A percentile compares a stretch with the other conserved stretches of the same genome.
phyloP scores from a whole-genome alignment of 106 monocot species.

The Dioscorea dumetorum region DNA sequence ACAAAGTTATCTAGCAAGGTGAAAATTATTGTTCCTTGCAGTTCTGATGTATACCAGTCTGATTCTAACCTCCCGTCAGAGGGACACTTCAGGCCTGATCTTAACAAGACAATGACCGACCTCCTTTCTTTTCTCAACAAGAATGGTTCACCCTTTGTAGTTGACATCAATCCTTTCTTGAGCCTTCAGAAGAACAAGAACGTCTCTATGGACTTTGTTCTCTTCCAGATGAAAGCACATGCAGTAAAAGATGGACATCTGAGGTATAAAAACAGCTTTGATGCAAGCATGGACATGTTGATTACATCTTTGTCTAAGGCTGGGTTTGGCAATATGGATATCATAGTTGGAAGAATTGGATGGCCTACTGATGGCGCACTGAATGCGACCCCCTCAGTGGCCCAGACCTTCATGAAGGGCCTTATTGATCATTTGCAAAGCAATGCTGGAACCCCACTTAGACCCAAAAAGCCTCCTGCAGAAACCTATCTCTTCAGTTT shows the following conservation, averaged over 20 bases:
- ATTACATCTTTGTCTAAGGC: conserved; percentile 41
- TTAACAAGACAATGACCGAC: conserved; percentile 71
- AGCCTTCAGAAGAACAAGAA: conserved; percentile 52
- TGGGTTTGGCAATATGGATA: conserved; percentile 57
- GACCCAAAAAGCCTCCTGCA: conserved; percentile 45
- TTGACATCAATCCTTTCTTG: conserved; percentile 65
- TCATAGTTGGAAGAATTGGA: conserved; percentile 73
- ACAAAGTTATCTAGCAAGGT: conserved; percentile 48
- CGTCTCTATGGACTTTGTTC: conserved; percentile 44
- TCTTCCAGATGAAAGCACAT: conserved; percentile 41
- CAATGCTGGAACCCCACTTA: conserved; percentile 55
- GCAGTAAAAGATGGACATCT: conserved; percentile 47
- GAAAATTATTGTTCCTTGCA: conserved; percentile 79
- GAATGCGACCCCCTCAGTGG: conserved; percentile 48
- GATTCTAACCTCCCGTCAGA: conserved; percentile 61
- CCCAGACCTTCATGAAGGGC: conserved; percentile 58
- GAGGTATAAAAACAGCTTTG: conserved; percentile 63
- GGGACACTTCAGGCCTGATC: conserved; percentile 61
- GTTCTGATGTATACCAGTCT: conserved; percentile 45
- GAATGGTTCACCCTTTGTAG: conserved; percentile 61
- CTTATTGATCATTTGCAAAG: conserved; percentile 49
- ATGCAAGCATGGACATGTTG: conserved; percentile 57
- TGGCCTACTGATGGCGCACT: conserved; percentile 89
- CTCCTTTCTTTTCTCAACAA: conserved; percentile 68
- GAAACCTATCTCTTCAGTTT: conserved; percentile 75